Evolutionary conservation across 805 yeast species (phyloP).

Genomic region (Ogataea methanolica): DNA sequence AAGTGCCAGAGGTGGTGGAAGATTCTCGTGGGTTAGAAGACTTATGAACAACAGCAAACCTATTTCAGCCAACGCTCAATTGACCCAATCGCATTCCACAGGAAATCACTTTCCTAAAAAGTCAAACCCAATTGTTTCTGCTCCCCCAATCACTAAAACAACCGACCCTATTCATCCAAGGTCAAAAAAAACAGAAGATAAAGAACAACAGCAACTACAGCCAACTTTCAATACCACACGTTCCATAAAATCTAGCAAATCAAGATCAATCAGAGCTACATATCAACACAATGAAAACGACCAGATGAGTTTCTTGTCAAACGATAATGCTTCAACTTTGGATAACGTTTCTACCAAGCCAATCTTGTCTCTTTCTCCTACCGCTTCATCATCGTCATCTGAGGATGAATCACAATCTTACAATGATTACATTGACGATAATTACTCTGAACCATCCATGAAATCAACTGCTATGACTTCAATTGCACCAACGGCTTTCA

Average conservation of each 20-base stretch:
- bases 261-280: background rate
- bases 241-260: background rate
- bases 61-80: background rate
- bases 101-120: constrained; percentile 1
- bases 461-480: constrained; percentile 48
- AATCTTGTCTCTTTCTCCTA: constrained; percentile 40
- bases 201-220: too few species aligned
- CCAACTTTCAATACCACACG: background rate
- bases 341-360: constrained; percentile 45
- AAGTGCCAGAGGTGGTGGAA: constrained; percentile 11
- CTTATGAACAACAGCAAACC: constrained; percentile 28
- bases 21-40: constrained; percentile 33
- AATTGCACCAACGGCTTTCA: constrained; percentile 35
- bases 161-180: background rate
- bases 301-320: constrained; percentile 13
- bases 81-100: constrained; percentile 1
- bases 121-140: constrained; percentile 4
- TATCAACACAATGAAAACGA: constrained; percentile 4
- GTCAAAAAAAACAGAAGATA: too few species aligned
- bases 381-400: constrained; percentile 13
- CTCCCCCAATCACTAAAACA: background rate
- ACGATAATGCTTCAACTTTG: constrained; percentile 15
- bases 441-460: constrained; percentile 24
- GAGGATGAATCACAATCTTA: constrained; percentile 10
- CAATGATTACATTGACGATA: constrained; percentile 3